Base-by-base conservation (phyloP, 2,329 filamentous ascomycete genomes). In the Didymosphaeria variabile region DNA sequence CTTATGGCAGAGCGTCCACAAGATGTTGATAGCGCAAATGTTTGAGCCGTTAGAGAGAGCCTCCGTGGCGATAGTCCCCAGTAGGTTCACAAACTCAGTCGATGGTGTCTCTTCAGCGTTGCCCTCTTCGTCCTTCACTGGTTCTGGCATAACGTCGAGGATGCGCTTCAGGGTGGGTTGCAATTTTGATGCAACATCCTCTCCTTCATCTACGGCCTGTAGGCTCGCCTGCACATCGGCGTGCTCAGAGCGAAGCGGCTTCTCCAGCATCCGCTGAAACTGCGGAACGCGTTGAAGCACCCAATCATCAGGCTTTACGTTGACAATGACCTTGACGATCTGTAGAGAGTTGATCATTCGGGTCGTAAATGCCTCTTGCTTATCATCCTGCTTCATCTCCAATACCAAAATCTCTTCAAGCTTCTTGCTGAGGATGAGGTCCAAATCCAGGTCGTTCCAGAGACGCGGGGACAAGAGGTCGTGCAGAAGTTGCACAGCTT, bases 341-440 rank as follows among this genome's bases (percentile, higher is more conserved):
- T 98, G 94, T 15, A 99, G 85, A 1, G 94, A 93, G 76, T 99
- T 99, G 80, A 99, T 88, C 79, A 97, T 94, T 64, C 90, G 90
- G 0, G 92, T 96, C 45, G 91, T 86, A 72, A 94, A 93, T 58
- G 91, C 90, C 78, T 93, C 94, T 1, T 68, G 62, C 69, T 84
- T 84, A 8, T 83, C 81, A 5, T 79, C 77, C 63, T 80, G 80
- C 60, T 81, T 80, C 10, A 75, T 73, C 46, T 98, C 95, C 54
- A 91, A 90, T 2, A 90, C 88, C 13, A 97, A 82, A 58, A 97
- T 91, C 45, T 92, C 88, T 65, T 97, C 94, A 0, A 93, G 95
- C 58, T 94, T 90, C 71, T 95, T 96, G 4, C 91, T 90, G 70
- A 97, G 95, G 66, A 98, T 84, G 23, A 73, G 59, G 71, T 98